phyloP scores from a whole-genome alignment of 139 green algal species.

The Pleodorina starrii region DNA sequence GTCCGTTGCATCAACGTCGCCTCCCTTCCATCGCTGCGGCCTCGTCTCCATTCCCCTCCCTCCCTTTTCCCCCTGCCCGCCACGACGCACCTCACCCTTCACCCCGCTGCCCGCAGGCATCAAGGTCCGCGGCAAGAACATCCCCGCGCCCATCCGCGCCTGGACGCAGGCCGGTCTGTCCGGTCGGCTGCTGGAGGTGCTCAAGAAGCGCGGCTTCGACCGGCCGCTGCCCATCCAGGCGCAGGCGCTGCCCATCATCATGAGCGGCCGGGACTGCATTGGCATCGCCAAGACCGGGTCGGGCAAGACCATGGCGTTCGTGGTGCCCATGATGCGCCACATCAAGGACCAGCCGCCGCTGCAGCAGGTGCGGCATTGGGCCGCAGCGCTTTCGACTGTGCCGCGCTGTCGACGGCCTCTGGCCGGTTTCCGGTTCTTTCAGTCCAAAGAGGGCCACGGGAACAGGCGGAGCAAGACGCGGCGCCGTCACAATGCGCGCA shows the following conservation, averaged over 20 bases:
- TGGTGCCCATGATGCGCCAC: constrained; percentile 97
- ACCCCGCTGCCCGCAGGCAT: constrained; percentile 71
- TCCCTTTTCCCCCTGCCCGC: no score
- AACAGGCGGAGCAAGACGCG: no score
- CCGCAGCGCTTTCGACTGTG: no score
- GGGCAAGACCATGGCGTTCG: constrained; percentile 98
- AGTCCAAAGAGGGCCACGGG: no score
- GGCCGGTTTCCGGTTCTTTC: no score
- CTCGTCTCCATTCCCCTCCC: no score
- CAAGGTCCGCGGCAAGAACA: constrained; percentile 91
- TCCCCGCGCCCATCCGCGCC: constrained; percentile 87
- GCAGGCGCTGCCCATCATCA: constrained; percentile 97
- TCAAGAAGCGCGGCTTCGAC: constrained; percentile 85
- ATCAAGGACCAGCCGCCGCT: constrained; percentile 94
- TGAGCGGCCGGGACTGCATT: constrained; percentile 97
- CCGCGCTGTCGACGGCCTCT: no score
- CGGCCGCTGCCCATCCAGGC: constrained; percentile 95
- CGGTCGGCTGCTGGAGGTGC: constrained; percentile 81
- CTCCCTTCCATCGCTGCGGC: no score
- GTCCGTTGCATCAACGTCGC: no score
- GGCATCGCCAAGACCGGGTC: constrained; percentile 98
- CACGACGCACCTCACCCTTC: no score
- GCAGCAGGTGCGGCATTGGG: constrained; percentile 35
- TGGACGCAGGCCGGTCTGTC: constrained; percentile 92
- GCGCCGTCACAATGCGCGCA: no score